Base-by-base conservation (phyloP, 345 rosid species). In the Salix purpurea region DNA sequence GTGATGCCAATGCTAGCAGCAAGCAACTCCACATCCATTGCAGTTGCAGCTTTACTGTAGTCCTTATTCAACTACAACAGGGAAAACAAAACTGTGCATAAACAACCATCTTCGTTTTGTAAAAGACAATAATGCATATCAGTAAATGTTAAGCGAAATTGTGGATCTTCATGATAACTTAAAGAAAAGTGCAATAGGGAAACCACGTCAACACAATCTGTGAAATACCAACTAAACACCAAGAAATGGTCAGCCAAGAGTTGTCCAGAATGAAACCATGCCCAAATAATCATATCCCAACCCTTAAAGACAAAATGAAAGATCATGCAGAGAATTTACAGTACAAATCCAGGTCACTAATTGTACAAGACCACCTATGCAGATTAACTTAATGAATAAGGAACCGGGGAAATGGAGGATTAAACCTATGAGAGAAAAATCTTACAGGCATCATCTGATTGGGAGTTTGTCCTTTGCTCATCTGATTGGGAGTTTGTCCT, bases 31-130 rank as follows among this genome's bases (percentile, higher is more conserved):
- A 58, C 68, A 39, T 77, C 71, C 23, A 48, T 50, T 71, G 52
- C 83, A 72, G 18, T 76, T 37, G 36, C 64, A 71, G 36, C 72
- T 76, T 67, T 36, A 52, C 61, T 68, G 30, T 32, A 16, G 61
- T 69, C 52, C 7, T 80, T 54, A n/a, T 74, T 76, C 72, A 68
- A 85, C 90, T 86, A 82, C 71, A 85, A 73, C 26, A 46, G 50
- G 26, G 66, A 61, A 61, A 23, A 24, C 24, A 9, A 21, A n/a
- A n/a, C 12, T 62, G 66, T 6, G 4, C 26, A 62, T 62, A 24
- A 62, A 28, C 28, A 21, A 28, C 66, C 26, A 46, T 46, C 50
- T 13, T 46, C 50, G 14, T 46, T n/a, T 62, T 62, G 66, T 62
- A 62, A 62, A n/a, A 24, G 12, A 7, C 32, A 11, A 62, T 13